These are phyloP conservation scores for Platismatia glauca DNA, from an alignment of 495 filamentous ascomycete genomes.

Conservation along the genomic window DNA sequence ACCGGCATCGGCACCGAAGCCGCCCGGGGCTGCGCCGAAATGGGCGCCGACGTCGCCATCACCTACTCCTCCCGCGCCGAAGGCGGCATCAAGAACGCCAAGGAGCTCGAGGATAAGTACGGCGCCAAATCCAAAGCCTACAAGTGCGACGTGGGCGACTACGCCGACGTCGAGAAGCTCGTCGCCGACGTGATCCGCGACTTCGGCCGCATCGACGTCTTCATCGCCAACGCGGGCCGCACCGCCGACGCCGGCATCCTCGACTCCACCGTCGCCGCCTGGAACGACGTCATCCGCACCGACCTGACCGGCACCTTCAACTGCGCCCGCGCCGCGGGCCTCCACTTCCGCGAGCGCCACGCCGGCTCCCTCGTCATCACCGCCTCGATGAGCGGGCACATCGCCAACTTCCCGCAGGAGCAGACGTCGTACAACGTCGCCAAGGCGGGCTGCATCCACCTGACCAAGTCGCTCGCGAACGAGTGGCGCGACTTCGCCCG, in stretches of 20 bases:
- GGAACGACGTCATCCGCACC: slow-evolving; percentile 59
- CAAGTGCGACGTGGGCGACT: slow-evolving; percentile 34
- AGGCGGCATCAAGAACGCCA: slow-evolving; percentile 24
- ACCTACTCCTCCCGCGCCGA: slow-evolving; percentile 49
- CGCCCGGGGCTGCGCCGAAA: slow-evolving; percentile 61
- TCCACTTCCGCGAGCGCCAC: slow-evolving; percentile 53
- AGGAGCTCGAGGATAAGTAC: slow-evolving; percentile 25
- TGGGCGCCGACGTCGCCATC: slow-evolving; percentile 61
- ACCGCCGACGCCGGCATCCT: slow-evolving; percentile 55
- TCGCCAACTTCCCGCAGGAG: slow-evolving; percentile 71
- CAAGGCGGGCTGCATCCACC: slow-evolving; percentile 53
- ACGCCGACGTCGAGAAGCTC: slow-evolving; percentile 19
- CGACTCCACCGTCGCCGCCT: slow-evolving; percentile 55
- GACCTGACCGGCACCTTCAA: slow-evolving; percentile 58
- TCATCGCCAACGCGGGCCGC: slow-evolving; percentile 60
- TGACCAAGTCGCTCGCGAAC: slow-evolving; percentile 55
- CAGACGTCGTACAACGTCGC: slow-evolving; percentile 76
- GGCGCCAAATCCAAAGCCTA: slow-evolving; percentile 61
- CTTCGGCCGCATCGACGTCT: slow-evolving; percentile 57
- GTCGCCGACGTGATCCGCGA: slow-evolving; percentile 46
- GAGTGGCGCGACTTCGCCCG: slow-evolving; percentile 73
- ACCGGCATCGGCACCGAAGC: slow-evolving; percentile 66
- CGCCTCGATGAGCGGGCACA: slow-evolving; percentile 60
- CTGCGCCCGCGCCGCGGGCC: slow-evolving; percentile 58
- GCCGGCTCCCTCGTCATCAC: slow-evolving; percentile 57